These are phyloP conservation scores for Barnettozyma wickerhamii DNA, from an alignment of 805 yeast genomes.

Conservation along the genomic window DNA sequence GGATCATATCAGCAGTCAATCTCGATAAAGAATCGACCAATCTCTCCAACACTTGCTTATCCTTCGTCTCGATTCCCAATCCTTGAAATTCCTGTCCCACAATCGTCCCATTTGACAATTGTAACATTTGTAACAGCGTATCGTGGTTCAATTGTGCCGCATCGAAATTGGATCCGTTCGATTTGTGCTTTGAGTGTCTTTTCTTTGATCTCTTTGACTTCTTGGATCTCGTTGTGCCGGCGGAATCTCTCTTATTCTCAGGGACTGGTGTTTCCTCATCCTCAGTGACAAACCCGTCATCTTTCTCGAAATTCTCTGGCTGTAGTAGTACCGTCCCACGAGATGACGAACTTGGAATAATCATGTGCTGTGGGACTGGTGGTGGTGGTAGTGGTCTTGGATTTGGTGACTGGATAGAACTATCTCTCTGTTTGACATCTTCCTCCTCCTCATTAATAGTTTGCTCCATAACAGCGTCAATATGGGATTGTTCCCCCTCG, in stretches of 20 bases:
- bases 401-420: slow-evolving; percentile 2
- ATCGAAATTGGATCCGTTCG: slow-evolving; percentile 10
- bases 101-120: slow-evolving; percentile 37
- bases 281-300: slow-evolving; percentile 26
- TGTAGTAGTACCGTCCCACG: too few species aligned
- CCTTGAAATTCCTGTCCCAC: slow-evolving; percentile 62
- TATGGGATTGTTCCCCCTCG: not conserved
- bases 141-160: slow-evolving; percentile 26
- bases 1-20: slow-evolving; percentile 85
- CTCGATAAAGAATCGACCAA: slow-evolving; percentile 81
- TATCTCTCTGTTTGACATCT: not conserved
- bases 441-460: not conserved
- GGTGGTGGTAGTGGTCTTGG: slow-evolving; percentile 28
- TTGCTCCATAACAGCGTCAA: too few species aligned
- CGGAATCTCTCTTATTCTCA: not conserved
- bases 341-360: slow-evolving; percentile 8
- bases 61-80: slow-evolving; percentile 68
- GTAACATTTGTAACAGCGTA: slow-evolving; percentile 32
- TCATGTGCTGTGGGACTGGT: slow-evolving; percentile 24
- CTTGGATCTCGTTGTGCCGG: not conserved
- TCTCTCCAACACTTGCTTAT: slow-evolving; percentile 75
- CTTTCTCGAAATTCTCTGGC: too few species aligned
- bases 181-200: slow-evolving; percentile 5
- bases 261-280: slow-evolving; percentile 15
- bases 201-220: slow-evolving; percentile 3